Base-by-base conservation (phyloP, 1,284 basidiomycete species). In the Xerocomus amazonicus region DNA sequence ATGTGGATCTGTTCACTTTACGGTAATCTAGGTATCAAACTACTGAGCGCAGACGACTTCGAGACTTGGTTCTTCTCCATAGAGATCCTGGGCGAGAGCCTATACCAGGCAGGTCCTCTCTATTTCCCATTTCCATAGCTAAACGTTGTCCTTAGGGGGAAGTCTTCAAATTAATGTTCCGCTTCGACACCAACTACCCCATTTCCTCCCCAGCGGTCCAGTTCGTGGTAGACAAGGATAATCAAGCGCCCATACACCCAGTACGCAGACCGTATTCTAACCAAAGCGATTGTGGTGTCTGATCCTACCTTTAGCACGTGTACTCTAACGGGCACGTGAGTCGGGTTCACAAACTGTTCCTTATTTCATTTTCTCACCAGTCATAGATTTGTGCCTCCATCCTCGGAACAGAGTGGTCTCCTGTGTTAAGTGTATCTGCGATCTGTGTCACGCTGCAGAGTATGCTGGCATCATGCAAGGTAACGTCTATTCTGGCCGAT, bases 401-500 rank as follows among this genome's bases (percentile, higher is more conserved):
- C 55, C 78, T 92, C 6, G 89, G 88, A 14, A 87, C 80, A 57
- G 88, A 91, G 59, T 92, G 89, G 90, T 90, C 87, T 17, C 90
- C 90, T 1, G 89, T 91, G 19, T 69, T 92, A 54, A 89, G 84
- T 55, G 87, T 90, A 27, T 73, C 83, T 34, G 77, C 87, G 3
- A 80, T 92, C 36, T 90, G 88, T 61, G 79, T 91, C 36, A 91
- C 89, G 8, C 68, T 92, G 42, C 89, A 92, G 71, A 90, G 88
- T 60, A 92, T 92, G 89, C 75, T 92, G 50, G 89, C 87, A 17
- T 91, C 88, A 10, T 90, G 86, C 78, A 90, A 87, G 81, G 88
- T 87, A 53, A 47, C 68, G 59, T 37, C 8, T 28, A 9, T n/a
- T 7, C 9, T 13, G 13, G 27, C n/a, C 14, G 13, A 49, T 38